Percentiles rank a stretch among this genome's conserved stretches.
Evolutionary conservation across 2,329 filamentous ascomycete genomes (phyloP).

Genomic region (Colletotrichum spaethianum): DNA sequence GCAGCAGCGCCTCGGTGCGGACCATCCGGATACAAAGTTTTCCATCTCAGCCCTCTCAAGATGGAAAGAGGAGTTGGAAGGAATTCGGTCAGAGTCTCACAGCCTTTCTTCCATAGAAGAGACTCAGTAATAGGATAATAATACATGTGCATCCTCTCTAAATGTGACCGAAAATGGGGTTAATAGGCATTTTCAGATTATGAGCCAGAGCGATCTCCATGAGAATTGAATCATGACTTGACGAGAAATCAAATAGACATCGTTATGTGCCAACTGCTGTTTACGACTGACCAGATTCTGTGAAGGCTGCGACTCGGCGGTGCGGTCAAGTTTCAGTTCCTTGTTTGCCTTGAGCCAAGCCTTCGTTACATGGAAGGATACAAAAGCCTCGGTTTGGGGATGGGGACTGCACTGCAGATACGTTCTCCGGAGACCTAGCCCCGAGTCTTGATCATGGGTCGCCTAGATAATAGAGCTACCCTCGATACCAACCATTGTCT

Average conservation of each 20-base stretch:
- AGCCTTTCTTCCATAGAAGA: background rate
- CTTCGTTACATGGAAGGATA: background rate
- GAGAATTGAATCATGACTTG: too few relatives aligned
- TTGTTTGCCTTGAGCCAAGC: background rate
- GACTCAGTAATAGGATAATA: background rate
- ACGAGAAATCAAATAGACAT: background rate
- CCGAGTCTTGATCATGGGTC: background rate
- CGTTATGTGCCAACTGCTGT: background rate
- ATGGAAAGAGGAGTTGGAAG: background rate
- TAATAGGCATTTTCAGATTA: background rate
- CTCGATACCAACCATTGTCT: too few relatives aligned
- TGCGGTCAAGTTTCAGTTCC: background rate
- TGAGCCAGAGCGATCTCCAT: background rate
- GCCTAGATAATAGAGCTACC: background rate
- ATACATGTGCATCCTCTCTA: background rate
- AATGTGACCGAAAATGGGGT: background rate
- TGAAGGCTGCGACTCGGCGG: background rate
- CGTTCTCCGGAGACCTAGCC: background rate
- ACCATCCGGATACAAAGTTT: background rate
- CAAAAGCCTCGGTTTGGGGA: background rate
- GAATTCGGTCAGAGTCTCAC: background rate
- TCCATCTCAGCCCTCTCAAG: background rate
- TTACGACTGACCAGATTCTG: background rate
- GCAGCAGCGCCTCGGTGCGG: background rate
- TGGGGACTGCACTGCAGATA: background rate